A percentile compares a stretch with the other conserved stretches of the same genome.
Evolutionary conservation across 768 basidiomycete genomes (phyloP).

Genomic region (Suillus sp.): DNA sequence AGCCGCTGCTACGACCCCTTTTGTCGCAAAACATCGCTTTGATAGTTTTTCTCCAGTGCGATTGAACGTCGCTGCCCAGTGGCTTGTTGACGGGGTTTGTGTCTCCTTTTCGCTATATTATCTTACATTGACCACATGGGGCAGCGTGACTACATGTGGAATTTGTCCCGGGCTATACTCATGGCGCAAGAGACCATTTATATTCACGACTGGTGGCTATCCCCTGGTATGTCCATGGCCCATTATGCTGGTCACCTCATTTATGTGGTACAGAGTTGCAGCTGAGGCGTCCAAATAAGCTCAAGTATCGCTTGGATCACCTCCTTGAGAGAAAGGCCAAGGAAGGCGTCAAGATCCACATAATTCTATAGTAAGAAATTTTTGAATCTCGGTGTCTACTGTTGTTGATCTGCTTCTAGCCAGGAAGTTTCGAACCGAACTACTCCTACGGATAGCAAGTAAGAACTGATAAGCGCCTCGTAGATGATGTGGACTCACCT

Average conservation of each 20-base stretch:
- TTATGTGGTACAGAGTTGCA: slow-evolving; percentile 61
- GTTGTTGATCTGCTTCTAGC: slow-evolving; percentile 41
- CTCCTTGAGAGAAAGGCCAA: slow-evolving; percentile 89
- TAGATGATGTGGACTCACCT: slow-evolving; percentile 7
- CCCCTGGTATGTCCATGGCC: slow-evolving; percentile 58
- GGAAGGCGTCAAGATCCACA: slow-evolving; percentile 93
- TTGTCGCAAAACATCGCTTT: slow-evolving; percentile 82
- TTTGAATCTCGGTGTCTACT: neutral
- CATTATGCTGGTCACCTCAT: neutral
- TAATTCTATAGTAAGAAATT: slow-evolving; percentile 83
- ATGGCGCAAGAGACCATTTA: slow-evolving; percentile 88
- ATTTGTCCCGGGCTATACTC: slow-evolving; percentile 86
- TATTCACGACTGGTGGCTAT: slow-evolving; percentile 99
- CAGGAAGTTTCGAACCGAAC: slow-evolving; percentile 95
- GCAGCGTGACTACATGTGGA: slow-evolving; percentile 98
- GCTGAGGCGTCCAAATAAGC: slow-evolving; percentile 81
- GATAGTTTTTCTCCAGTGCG: slow-evolving; percentile 93
- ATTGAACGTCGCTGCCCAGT: slow-evolving; percentile 91
- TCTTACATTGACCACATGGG: neutral
- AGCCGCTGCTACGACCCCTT: slow-evolving; percentile 74
- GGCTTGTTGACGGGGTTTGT: slow-evolving; percentile 92
- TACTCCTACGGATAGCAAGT: slow-evolving; percentile 94
- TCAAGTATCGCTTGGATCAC: slow-evolving; percentile 83
- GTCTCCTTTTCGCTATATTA: neutral
- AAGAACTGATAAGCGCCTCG: slow-evolving; percentile 26